Conservation (phyloP, 1,139 yeast species). For the Debaryomyces udenii region DNA sequence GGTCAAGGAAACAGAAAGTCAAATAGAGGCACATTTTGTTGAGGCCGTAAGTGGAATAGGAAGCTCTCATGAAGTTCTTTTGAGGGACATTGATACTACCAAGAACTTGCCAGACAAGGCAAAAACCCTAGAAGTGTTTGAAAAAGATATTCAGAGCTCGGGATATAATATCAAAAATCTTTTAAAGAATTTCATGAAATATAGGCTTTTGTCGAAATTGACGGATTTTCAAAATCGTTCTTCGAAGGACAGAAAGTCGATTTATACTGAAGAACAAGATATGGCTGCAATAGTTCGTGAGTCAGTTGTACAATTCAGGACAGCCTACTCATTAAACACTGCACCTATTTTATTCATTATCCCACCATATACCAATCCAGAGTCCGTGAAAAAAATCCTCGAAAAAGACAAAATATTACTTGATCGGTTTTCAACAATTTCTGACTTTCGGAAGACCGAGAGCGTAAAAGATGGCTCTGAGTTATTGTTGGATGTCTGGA, state of each 20-base stretch:
- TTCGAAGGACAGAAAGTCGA: not conserved
- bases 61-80: not conserved
- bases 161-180: constrained; percentile 20
- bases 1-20: not conserved
- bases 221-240: not conserved
- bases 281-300: constrained; percentile 1
- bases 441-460: not conserved
- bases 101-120: constrained; percentile 13
- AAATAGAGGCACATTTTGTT: constrained; percentile 14
- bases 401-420: not conserved
- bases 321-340: constrained; percentile 11
- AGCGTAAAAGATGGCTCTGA: not conserved
- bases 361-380: constrained; percentile 17
- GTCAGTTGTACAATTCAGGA: constrained; percentile 12
- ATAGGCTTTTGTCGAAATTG: constrained; percentile 6
- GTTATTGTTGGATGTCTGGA: not conserved
- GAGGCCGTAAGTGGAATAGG: constrained; percentile 5
- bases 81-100: constrained; percentile 14
- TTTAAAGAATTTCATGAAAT: constrained; percentile 20
- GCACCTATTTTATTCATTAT: constrained; percentile 21
- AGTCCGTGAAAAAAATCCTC: constrained; percentile 2
- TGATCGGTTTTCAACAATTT: constrained; percentile 1
- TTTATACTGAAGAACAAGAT: not conserved
- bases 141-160: constrained; percentile 16
- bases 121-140: constrained; percentile 14